These are phyloP conservation scores for Daldinia sp. DNA, from an alignment of 2,329 filamentous ascomycete species.

Conservation along the genomic window DNA sequence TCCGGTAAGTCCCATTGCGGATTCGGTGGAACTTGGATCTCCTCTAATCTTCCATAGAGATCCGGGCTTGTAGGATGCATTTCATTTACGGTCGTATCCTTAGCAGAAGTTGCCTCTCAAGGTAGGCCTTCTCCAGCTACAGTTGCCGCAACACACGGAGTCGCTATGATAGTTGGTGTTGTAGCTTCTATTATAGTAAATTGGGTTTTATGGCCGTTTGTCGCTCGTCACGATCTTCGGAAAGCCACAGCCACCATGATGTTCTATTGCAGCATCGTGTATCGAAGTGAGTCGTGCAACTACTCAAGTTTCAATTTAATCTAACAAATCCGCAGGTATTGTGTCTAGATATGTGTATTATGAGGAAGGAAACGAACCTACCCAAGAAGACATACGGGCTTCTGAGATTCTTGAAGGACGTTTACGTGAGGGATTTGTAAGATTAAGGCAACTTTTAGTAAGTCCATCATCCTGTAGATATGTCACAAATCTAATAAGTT, in stretches of 20 bases:
- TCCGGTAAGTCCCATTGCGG: conserved; percentile 50
- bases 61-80: conserved; percentile 67
- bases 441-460: conserved; percentile 64
- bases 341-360: conserved; percentile 68
- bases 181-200: conserved; percentile 63
- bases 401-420: conserved; percentile 67
- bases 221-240: conserved; percentile 66
- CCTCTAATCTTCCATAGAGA: conserved; percentile 47
- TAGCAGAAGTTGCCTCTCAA: conserved; percentile 50
- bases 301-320: neutral
- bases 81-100: conserved; percentile 63
- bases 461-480: neutral
- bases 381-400: conserved; percentile 57
- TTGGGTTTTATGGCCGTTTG: conserved; percentile 69
- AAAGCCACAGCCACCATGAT: conserved; percentile 64
- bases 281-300: conserved; percentile 54
- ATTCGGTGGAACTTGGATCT: neutral
- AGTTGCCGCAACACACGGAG: conserved; percentile 57
- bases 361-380: conserved; percentile 61
- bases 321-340: conserved; percentile 48
- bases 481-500: neutral
- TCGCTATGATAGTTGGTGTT: conserved; percentile 62
- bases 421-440: conserved; percentile 66
- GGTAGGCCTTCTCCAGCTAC: conserved; percentile 48
- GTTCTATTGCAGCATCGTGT: conserved; percentile 65